phyloP scores from a whole-genome alignment of 805 yeast genomes.

The Candida anglica region DNA sequence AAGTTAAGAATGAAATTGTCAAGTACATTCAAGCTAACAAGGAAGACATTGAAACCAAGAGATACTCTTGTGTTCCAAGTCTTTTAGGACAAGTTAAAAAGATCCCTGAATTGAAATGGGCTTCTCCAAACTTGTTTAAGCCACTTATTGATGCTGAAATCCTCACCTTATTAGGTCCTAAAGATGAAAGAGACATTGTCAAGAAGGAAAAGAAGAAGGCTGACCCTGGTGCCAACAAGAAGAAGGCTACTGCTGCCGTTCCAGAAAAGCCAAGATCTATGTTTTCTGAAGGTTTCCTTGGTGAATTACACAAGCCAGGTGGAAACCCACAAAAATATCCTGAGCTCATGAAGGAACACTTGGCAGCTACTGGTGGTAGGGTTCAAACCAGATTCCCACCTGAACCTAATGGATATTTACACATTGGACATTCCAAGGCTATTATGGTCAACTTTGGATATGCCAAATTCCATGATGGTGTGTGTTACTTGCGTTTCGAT shows the following conservation, averaged over 20 bases:
- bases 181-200: slow-evolving; percentile 87
- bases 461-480: slow-evolving; percentile 82
- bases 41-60: slow-evolving; percentile 58
- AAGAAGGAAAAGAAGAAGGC: slow-evolving; percentile 70
- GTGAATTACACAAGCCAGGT: slow-evolving; percentile 92
- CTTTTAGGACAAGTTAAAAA: slow-evolving; percentile 74
- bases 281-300: slow-evolving; percentile 94
- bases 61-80: slow-evolving; percentile 78
- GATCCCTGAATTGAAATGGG: slow-evolving; percentile 83
- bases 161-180: slow-evolving; percentile 79
- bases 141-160: slow-evolving; percentile 79
- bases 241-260: slow-evolving; percentile 14
- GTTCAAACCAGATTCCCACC: slow-evolving; percentile 97
- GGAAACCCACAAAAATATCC: slow-evolving; percentile 90
- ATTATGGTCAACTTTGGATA: slow-evolving; percentile 97
- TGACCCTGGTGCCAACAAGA: slow-evolving; percentile 6
- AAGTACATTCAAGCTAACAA: slow-evolving; percentile 58
- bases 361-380: slow-evolving; percentile 71
- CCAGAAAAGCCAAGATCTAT: slow-evolving; percentile 52
- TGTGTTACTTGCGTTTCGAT: slow-evolving; percentile 89
- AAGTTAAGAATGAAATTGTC: slow-evolving; percentile 55
- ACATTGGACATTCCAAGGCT: slow-evolving; percentile 97
- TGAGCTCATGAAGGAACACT: slow-evolving; percentile 77
- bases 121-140: slow-evolving; percentile 80
- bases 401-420: slow-evolving; percentile 96